These are phyloP conservation scores for Gossypium rotundifolium DNA, from an alignment of 345 rosid genomes.

Conservation along the genomic window DNA sequence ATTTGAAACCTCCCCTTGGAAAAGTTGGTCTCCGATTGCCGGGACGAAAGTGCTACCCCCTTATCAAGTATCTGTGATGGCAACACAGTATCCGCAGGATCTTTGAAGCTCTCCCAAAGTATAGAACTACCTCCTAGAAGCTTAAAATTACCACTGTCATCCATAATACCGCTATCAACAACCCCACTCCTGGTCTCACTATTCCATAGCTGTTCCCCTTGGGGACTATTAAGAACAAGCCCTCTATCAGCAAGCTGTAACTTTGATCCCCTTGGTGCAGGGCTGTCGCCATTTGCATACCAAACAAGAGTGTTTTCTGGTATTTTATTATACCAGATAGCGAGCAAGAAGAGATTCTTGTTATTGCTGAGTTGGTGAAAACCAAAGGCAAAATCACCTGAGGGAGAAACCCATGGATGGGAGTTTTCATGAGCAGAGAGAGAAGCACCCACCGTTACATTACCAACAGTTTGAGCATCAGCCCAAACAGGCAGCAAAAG, in stretches of 20 bases:
- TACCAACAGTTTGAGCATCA: not conserved
- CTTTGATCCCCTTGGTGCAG: conserved; percentile 23
- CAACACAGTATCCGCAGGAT: conserved; percentile 28
- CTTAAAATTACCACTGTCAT: conserved; percentile 31
- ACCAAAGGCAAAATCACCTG: conserved; percentile 42
- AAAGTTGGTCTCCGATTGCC: conserved; percentile 3
- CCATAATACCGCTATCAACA: conserved; percentile 18
- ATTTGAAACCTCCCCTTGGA: conserved; percentile 21
- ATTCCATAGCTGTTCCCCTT: conserved; percentile 18
- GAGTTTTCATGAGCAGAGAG: conserved; percentile 3
- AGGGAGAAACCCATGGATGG: conserved; percentile 18
- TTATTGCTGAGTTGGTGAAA: conserved; percentile 14
- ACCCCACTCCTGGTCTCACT: not conserved
- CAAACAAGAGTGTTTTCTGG: conserved; percentile 30
- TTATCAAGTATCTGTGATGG: conserved; percentile 17
- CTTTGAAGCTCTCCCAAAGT: conserved; percentile 23
- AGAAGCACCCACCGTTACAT: not conserved
- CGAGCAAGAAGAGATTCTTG: conserved; percentile 18
- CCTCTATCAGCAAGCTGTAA: conserved; percentile 20
- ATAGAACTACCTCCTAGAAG: not conserved
- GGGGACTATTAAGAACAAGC: conserved; percentile 12
- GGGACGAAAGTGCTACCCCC: not conserved
- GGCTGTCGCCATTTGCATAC: conserved; percentile 32
- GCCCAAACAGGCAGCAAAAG: not conserved
- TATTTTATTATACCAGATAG: conserved; percentile 39